These are phyloP conservation scores for Cruciata laevipes DNA, from an alignment of 257 asterid genomes.

Conservation along the genomic window DNA sequence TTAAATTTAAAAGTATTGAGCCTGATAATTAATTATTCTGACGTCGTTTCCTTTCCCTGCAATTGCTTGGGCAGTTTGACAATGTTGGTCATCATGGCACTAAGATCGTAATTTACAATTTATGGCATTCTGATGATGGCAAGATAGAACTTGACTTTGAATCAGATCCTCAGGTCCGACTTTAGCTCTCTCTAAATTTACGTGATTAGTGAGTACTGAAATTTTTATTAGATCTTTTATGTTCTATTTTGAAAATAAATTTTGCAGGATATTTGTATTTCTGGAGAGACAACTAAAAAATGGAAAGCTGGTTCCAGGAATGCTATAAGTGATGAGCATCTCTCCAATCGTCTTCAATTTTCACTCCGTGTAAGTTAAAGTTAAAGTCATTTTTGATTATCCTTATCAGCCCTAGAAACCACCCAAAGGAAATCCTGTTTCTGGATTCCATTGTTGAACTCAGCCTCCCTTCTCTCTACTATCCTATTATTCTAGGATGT, in stretches of 20 bases:
- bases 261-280: conserved; percentile 66
- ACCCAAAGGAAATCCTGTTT: not conserved
- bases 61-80: conserved; percentile 48
- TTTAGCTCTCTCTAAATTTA: conserved; percentile 15
- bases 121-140: conserved; percentile 78
- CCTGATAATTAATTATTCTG: not conserved
- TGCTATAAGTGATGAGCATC: conserved; percentile 50
- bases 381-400: not conserved
- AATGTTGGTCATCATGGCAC: conserved; percentile 79
- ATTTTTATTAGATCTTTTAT: not conserved
- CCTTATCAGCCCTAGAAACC: not conserved
- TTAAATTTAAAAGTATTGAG: not conserved
- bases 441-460: not conserved
- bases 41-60: not conserved
- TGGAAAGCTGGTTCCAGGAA: conserved; percentile 22
- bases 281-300: conserved; percentile 26
- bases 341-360: conserved; percentile 65
- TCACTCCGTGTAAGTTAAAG: conserved; percentile 75
- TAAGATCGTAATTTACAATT: conserved; percentile 59
- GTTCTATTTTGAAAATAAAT: conserved; percentile 19
- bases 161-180: conserved; percentile 64
- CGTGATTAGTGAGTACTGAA: conserved; percentile 6
- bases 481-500: not conserved
- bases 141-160: conserved; percentile 76
- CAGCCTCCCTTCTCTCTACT: not conserved